Evolutionary conservation across 2,329 filamentous ascomycete genomes (phyloP), one percentile per base, ranked within the genome.

Genomic region (Diaporthe eres): DNA sequence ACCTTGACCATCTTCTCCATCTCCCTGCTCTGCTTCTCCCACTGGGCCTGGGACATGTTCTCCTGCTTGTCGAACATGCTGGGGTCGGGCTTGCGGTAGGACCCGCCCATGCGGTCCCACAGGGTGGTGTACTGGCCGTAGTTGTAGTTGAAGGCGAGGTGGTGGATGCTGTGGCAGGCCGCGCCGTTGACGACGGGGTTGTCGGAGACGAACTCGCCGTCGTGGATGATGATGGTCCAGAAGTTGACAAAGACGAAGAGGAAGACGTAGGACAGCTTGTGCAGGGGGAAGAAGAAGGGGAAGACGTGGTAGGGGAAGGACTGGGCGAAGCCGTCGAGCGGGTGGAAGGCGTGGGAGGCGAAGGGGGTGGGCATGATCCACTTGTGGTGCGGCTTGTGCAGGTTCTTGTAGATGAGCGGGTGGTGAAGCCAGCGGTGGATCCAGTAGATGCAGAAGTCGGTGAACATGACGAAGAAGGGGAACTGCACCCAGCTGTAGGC

Each of bases 331-430:
- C 96, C 96, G 82, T 98, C 96, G 71, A 98, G 84, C 1, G 96
- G 96, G 87, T 98, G 95, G 90, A 98, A 98, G 75, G 96, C 96
- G 82, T 98, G 94, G 80, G 93, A 95, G 57, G 96, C 96, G 84
- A 92, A 98, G 0, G 96, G 96, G 4, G 95, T 98, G 4, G 96
- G 96, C 95, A 98, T 97, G 86, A 98, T 98, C 96, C 96, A 98
- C 88, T 98, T 98, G 92, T 98, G 96, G 86, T 98, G 96, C 79
- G 95, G 93, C 91, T 98, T 98, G 91, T 98, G 96, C 68, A 98
- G 89, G 79, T 88, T 88, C 88, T 96, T 97, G 91, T 98, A 98
- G 80, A 97, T 83, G 63, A 87, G 82, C 22, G 94, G 94, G 85
- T 95, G 93, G 86, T 98, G 95, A 77, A 97, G 90, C 75, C 91